phyloP scores from a whole-genome alignment of 306 rosid genomes.

The Gleditsia sinensis region DNA sequence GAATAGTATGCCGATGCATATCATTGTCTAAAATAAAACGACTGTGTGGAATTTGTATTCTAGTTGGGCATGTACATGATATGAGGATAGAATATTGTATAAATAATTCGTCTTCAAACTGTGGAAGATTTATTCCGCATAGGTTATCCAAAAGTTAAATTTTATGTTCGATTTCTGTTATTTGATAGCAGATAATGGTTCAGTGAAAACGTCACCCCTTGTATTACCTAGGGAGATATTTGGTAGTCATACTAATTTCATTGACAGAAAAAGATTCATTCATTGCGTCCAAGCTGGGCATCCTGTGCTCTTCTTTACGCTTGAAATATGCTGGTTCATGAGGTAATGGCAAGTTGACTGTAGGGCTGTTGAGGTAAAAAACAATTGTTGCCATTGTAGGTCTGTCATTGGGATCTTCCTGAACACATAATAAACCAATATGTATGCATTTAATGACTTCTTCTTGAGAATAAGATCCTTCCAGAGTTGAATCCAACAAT shows the following conservation, averaged over 20 bases:
- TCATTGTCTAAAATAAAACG: neutral
- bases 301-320: neutral
- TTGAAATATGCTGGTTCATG: slow-evolving; percentile 30
- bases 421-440: slow-evolving; percentile 52
- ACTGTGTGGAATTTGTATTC: neutral
- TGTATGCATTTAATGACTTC: slow-evolving; percentile 54
- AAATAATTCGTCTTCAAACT: neutral
- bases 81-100: neutral
- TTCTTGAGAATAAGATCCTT: slow-evolving; percentile 27
- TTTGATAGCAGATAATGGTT: neutral
- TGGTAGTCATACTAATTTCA: slow-evolving; percentile 19
- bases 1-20: neutral
- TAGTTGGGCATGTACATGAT: neutral
- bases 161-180: neutral
- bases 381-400: slow-evolving; percentile 48
- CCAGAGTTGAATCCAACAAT: slow-evolving; percentile 39
- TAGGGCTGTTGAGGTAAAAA: slow-evolving; percentile 39
- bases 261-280: slow-evolving; percentile 22
- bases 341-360: slow-evolving; percentile 37
- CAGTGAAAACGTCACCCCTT: neutral
- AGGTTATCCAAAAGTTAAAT: slow-evolving; percentile 4
- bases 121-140: neutral
- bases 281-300: neutral
- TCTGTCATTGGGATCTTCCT: slow-evolving; percentile 49
- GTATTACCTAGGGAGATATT: slow-evolving; percentile 34